Percentiles rank a stretch among this genome's conserved stretches.
These are phyloP conservation scores for Pseudogymnoascus sp. DNA, from an alignment of 2,329 filamentous ascomycete species.

Conservation along the genomic window DNA sequence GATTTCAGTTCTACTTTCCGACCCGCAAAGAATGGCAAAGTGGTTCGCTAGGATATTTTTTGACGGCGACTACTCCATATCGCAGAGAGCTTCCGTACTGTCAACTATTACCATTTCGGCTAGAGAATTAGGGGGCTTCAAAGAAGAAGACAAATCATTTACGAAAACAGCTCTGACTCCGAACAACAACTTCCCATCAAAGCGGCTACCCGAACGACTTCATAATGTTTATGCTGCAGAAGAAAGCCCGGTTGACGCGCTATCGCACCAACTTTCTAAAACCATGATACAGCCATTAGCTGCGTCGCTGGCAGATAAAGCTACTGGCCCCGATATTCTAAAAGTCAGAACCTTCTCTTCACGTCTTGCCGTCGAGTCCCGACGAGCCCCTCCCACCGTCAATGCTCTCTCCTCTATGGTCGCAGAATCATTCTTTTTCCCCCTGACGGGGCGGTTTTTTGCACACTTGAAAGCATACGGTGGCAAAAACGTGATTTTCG, in stretches of 20 bases:
- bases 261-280: slow-evolving; percentile 61
- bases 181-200: slow-evolving; percentile 68
- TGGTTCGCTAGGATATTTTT: slow-evolving; percentile 85
- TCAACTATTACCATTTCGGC: slow-evolving; percentile 75
- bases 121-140: slow-evolving; percentile 74
- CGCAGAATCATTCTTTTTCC: slow-evolving; percentile 73
- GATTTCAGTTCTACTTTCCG: slow-evolving; percentile 70
- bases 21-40: slow-evolving; percentile 69
- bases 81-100: slow-evolving; percentile 75
- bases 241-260: slow-evolving; percentile 48
- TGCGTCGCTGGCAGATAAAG: slow-evolving; percentile 69
- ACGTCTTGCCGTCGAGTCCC: slow-evolving; percentile 59
- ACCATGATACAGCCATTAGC: slow-evolving; percentile 76
- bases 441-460: slow-evolving; percentile 74
- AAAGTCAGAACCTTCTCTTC: slow-evolving; percentile 88
- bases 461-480: slow-evolving; percentile 50
- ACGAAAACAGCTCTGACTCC: slow-evolving; percentile 30
- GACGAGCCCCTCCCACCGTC: slow-evolving; percentile 50
- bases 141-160: slow-evolving; percentile 35
- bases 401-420: slow-evolving; percentile 76
- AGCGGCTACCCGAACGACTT: slow-evolving; percentile 65
- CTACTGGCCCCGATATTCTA: slow-evolving; percentile 72
- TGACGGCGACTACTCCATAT: slow-evolving; percentile 82
- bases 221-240: slow-evolving; percentile 59
- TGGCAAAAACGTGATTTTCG: slow-evolving; percentile 56